Evolutionary conservation across 2,329 filamentous ascomycete genomes (phyloP), one percentile per base, ranked within the genome.

Genomic region (Westerdykella aurantiaca): DNA sequence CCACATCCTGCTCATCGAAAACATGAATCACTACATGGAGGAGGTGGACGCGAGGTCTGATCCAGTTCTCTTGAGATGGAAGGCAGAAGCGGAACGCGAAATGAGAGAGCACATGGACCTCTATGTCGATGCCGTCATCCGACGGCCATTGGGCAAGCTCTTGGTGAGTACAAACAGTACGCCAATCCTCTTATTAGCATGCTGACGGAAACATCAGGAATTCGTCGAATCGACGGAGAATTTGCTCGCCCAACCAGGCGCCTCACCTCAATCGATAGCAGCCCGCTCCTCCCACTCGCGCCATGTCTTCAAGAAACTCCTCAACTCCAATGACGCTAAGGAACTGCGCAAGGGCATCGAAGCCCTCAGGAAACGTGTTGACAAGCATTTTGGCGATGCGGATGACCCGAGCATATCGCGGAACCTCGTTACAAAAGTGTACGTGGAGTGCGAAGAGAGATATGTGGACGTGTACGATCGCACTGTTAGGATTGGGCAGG

Each of bases 21-120:
- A 98, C 67, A 96, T 96, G 89, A 94, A 96, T 62, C 89, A 95
- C 68, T 97, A 95, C 69, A 75, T 93, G 10, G 90, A 97, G 64
- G 90, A 96, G 66, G 85, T 95, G 7, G 88, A 95, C 53, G 72
- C 84, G 13, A 78, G 81, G 14, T 77, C 79, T 31, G 81, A 93
- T 49, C 78, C 85, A 6, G 81, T 95, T 1, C 77, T 97, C 4
- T 82, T 87, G 47, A 82, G 87, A 54, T 96, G 90, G 87, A 85
- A 83, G 60, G 80, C 83, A 33, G 83, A 85, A 45, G 93, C 91
- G 1, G 74, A 79, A 25, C 76, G 81, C 37, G 89, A 95, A 69
- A 83, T 95, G 67, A 74, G 78, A 42, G 89, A 95, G 68, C 93
- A 97, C 66, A 82, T 96, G 81, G 78, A 78, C 33, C 76, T 93